phyloP scores from a whole-genome alignment of 768 basidiomycete species.

The Amyloporia xantha region DNA sequence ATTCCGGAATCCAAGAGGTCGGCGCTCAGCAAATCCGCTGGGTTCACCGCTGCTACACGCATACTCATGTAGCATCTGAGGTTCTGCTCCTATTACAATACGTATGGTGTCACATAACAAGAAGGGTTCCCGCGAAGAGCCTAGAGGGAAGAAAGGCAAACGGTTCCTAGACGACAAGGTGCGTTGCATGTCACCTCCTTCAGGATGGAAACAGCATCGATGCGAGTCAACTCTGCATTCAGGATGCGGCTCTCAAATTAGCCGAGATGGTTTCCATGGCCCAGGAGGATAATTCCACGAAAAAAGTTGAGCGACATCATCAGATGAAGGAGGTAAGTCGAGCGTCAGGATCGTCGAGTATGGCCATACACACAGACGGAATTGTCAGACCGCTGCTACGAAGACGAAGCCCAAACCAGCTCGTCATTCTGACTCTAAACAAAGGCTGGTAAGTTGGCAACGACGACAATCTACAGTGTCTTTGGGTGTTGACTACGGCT shows the following conservation, averaged over 20 bases:
- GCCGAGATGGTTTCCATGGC: background rate
- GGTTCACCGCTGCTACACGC: too few relatives aligned
- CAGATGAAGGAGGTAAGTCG: background rate
- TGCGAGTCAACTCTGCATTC: background rate
- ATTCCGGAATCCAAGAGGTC: too few relatives aligned
- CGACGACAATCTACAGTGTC: too few relatives aligned
- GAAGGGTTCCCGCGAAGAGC: too few relatives aligned
- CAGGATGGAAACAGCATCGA: background rate
- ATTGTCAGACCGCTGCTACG: background rate
- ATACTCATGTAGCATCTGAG: too few relatives aligned
- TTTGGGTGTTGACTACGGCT: background rate
- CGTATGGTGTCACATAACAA: too few relatives aligned
- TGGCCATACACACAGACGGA: background rate
- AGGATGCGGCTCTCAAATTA: conserved; percentile 5
- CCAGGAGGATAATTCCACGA: background rate
- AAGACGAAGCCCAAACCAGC: background rate
- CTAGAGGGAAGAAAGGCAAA: background rate
- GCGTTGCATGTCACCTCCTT: background rate
- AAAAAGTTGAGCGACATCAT: conserved; percentile 2
- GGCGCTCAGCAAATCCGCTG: too few relatives aligned
- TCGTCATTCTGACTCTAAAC: background rate
- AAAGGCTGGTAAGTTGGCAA: conserved; percentile 2
- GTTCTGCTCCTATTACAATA: too few relatives aligned
- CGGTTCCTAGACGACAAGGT: background rate
- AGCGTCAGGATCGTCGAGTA: background rate